Evolutionary conservation across 345 rosid species (phyloP).

Genomic region (Heritiera littoralis): DNA sequence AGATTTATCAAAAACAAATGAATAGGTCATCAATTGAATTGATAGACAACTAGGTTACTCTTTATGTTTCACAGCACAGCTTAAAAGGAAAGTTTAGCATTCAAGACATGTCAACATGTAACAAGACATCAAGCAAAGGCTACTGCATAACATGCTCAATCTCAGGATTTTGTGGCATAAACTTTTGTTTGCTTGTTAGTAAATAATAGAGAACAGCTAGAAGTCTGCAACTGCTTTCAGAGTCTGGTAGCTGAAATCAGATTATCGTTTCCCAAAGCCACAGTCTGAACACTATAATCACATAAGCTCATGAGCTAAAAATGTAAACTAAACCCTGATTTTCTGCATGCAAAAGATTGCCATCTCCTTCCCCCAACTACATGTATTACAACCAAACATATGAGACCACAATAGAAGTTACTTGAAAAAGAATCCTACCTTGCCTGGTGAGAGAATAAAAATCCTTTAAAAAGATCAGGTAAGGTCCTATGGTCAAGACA

Average conservation of each 20-base stretch:
- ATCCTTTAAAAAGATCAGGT: neutral
- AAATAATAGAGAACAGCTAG: neutral
- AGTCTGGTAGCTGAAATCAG: neutral
- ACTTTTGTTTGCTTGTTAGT: neutral
- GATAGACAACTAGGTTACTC: neutral
- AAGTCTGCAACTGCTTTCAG: neutral
- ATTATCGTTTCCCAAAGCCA: neutral
- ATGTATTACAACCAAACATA: neutral
- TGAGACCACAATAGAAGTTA: neutral
- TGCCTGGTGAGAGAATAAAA: neutral
- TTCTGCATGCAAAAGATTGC: neutral
- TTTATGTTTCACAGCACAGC: neutral
- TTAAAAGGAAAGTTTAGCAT: neutral
- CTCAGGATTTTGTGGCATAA: neutral
- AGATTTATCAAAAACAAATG: neutral
- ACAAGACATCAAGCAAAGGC: neutral
- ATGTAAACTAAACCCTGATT: neutral
- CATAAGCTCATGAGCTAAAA: neutral
- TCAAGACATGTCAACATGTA: neutral
- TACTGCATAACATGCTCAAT: neutral
- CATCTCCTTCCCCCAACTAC: neutral
- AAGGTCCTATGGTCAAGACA: neutral
- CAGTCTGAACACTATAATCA: neutral
- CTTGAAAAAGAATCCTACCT: neutral
- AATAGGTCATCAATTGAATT: neutral